Evolutionary conservation across 495 filamentous ascomycete species (phyloP).

Genomic region (Aspergillus ellipticus): DNA sequence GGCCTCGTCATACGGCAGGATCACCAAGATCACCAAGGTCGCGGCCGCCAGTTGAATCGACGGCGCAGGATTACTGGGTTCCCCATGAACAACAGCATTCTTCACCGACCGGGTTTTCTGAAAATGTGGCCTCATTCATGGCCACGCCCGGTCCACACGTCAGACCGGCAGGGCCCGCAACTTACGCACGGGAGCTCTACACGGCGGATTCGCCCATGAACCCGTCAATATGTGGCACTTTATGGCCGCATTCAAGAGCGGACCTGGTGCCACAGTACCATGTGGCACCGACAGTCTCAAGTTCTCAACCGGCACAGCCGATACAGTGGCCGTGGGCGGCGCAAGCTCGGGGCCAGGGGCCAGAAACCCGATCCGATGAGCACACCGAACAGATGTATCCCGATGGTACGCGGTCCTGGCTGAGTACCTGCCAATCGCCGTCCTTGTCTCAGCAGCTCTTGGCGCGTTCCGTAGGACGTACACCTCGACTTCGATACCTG

Average conservation of each 20-base stretch:
- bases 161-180: neutral
- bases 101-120: neutral
- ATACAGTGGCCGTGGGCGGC: neutral
- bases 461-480: slow-evolving; percentile 45
- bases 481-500: slow-evolving; percentile 56
- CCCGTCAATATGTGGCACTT: neutral
- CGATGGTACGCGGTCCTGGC: slow-evolving; percentile 5
- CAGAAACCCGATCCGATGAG: neutral
- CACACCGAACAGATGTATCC: neutral
- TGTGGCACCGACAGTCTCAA: neutral
- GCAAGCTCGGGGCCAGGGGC: neutral
- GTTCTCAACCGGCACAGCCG: neutral
- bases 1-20: slow-evolving; percentile 6
- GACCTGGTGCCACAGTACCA: neutral
- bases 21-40: neutral
- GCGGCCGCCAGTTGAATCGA: neutral
- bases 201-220: neutral
- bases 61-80: neutral
- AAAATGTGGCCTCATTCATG: neutral
- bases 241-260: neutral
- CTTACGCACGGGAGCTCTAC: too few relatives aligned
- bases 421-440: slow-evolving; percentile 31
- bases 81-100: neutral
- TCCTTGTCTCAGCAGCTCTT: slow-evolving; percentile 43
- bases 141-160: neutral